Evolutionary conservation across 2,329 filamentous ascomycete genomes (phyloP).

Genomic region (Thielaviopsis populi): DNA sequence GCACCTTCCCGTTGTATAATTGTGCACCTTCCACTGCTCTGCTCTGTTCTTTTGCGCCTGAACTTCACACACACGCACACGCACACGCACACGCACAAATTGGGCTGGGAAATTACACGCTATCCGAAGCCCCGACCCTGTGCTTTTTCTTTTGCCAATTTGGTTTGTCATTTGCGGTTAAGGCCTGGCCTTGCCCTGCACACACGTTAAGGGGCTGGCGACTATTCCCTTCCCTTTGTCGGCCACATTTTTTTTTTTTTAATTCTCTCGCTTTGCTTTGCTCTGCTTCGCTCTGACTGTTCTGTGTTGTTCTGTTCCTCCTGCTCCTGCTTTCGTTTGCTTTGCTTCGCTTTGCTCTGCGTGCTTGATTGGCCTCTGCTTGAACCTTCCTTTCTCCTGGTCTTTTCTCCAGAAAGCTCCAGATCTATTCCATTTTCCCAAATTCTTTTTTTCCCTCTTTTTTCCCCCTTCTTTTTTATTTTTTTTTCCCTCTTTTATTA

Average conservation of each 20-base stretch:
- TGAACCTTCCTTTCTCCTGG: not conserved
- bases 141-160: conserved; percentile 16
- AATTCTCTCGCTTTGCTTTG: conserved; percentile 5
- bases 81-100: not conserved
- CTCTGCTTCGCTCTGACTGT: conserved; percentile 6
- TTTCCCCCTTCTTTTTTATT: not conserved
- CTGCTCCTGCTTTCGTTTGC: not conserved
- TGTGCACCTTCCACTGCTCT: not conserved
- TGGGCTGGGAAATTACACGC: conserved; percentile 17
- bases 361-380: not conserved
- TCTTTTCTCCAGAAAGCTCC: not conserved
- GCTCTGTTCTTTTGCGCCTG: conserved; percentile 2
- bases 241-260: conserved; percentile 13
- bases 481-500: conserved; percentile 2
- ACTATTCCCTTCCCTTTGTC: conserved; percentile 13
- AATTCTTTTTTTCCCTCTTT: not conserved
- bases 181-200: conserved; percentile 15
- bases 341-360: conserved; percentile 3
- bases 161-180: conserved; percentile 17
- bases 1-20: not conserved
- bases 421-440: not conserved
- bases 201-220: conserved; percentile 12
- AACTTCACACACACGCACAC: not conserved
- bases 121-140: conserved; percentile 16
- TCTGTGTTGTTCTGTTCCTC: conserved; percentile 6